phyloP scores from a whole-genome alignment of 352 stramenopile genomes.

The Peronospora belbahrii region DNA sequence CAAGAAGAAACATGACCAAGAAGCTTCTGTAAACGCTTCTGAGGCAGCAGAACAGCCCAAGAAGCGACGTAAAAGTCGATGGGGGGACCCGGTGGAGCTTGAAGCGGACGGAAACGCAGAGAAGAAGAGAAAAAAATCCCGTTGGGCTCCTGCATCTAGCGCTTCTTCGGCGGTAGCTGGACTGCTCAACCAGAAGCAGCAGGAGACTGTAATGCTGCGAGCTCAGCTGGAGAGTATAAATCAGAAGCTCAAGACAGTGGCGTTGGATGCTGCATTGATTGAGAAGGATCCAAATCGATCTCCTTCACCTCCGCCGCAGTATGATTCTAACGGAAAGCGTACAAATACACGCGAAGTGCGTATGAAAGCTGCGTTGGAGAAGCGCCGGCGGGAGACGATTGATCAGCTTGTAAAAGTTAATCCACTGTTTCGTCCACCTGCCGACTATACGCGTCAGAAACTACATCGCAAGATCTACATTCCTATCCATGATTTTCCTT shows the following conservation, averaged over 20 bases:
- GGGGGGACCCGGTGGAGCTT: slow-evolving; percentile 59
- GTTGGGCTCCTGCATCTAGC: slow-evolving; percentile 52
- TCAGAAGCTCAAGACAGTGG: slow-evolving; percentile 71
- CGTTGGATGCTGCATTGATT: slow-evolving; percentile 62
- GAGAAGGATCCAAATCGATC: slow-evolving; percentile 87
- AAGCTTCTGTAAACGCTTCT: slow-evolving; percentile 11
- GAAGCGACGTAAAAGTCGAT: slow-evolving; percentile 80
- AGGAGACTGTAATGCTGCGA: slow-evolving; percentile 66
- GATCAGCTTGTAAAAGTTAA: slow-evolving; percentile 95
- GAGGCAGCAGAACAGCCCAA: slow-evolving; percentile 39
- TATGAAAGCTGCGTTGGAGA: slow-evolving; percentile 88
- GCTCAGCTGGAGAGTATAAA: slow-evolving; percentile 68
- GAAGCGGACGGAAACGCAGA: slow-evolving; percentile 28
- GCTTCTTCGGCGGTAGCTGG: slow-evolving; percentile 36
- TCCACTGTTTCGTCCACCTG: slow-evolving; percentile 76
- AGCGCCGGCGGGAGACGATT: slow-evolving; percentile 89
- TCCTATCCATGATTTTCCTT: slow-evolving; percentile 94
- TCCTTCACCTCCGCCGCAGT: slow-evolving; percentile 90
- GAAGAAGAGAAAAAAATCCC: slow-evolving; percentile 70
- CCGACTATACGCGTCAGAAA: slow-evolving; percentile 89
- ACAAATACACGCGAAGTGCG: slow-evolving; percentile 95
- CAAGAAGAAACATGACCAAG: slow-evolving; percentile 8
- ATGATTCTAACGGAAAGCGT: slow-evolving; percentile 93
- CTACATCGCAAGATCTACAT: slow-evolving; percentile 96
- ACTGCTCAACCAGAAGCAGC: slow-evolving; percentile 49